Evolutionary conservation across 1,284 basidiomycete species (phyloP).

Genomic region (Pseudozyma sp.): DNA sequence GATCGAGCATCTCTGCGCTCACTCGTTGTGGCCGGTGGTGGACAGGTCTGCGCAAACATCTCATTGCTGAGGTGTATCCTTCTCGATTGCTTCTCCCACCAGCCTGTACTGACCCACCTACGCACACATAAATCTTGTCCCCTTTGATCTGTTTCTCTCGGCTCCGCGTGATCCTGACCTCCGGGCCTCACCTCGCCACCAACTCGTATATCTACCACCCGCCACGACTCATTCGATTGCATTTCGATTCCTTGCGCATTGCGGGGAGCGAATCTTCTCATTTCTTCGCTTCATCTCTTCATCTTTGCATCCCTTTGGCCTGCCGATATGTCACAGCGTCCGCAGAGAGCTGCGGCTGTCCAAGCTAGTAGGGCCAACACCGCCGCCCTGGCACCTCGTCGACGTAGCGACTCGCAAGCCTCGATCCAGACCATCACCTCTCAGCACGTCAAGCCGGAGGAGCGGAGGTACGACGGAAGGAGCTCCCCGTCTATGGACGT

Average conservation of each 20-base stretch:
- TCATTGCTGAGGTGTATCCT: not conserved
- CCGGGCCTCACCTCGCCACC: not conserved
- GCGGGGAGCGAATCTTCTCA: slow-evolving; percentile 12
- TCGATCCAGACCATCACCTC: slow-evolving; percentile 34
- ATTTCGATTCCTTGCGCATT: slow-evolving; percentile 4
- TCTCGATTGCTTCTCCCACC: not conserved
- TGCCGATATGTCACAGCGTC: slow-evolving; percentile 26
- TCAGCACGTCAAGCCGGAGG: slow-evolving; percentile 22
- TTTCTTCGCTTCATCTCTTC: slow-evolving; percentile 3
- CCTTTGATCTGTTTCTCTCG: not conserved
- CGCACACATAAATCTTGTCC: slow-evolving; percentile 1
- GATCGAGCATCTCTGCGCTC: slow-evolving; percentile 2
- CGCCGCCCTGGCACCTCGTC: slow-evolving; percentile 21
- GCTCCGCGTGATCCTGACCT: not conserved
- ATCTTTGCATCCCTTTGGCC: not conserved
- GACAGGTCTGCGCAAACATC: not conserved
- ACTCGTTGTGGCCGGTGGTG: not conserved
- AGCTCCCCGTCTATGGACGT: slow-evolving; percentile 35
- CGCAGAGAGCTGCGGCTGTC: slow-evolving; percentile 42
- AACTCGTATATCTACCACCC: slow-evolving; percentile 6
- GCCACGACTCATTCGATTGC: slow-evolving; percentile 13
- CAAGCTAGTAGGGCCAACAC: slow-evolving; percentile 39
- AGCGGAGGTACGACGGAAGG: slow-evolving; percentile 12
- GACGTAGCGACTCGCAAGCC: slow-evolving; percentile 32
- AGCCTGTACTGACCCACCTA: slow-evolving; percentile 13